Conservation (phyloP, 2,329 filamentous ascomycete species). For the Pyrenophora graminea region DNA sequence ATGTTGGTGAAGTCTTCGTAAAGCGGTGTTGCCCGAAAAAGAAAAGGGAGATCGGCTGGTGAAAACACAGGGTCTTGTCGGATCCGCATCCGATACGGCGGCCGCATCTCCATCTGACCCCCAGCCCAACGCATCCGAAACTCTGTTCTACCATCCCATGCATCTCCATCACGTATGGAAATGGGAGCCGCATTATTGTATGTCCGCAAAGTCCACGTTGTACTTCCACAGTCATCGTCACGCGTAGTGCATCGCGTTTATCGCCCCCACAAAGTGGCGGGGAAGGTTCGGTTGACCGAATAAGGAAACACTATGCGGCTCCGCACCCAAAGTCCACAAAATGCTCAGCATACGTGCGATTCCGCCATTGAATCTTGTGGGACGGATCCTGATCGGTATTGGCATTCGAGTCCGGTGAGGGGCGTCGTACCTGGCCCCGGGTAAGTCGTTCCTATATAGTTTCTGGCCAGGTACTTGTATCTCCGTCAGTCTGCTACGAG, state of each 20-base stretch:
- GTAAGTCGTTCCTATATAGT: constrained; percentile 3
- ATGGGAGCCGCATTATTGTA: no score
- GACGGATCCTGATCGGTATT: constrained; percentile 9
- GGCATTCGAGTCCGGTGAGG: constrained; percentile 14
- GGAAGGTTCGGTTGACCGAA: constrained; percentile 19
- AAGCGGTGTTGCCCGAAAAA: no score
- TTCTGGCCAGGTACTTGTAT: not conserved
- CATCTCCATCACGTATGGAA: no score
- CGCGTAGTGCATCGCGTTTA: not conserved
- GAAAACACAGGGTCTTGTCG: no score
- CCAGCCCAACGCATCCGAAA: no score
- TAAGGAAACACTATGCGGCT: constrained; percentile 19
- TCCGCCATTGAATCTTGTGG: constrained; percentile 10
- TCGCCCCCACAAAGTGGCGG: constrained; percentile 6
- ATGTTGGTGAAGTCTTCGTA: no score
- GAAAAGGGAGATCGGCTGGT: no score
- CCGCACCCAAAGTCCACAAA: constrained; percentile 18
- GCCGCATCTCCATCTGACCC: no score
- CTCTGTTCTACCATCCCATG: no score
- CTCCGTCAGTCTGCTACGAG: not conserved
- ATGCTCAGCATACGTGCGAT: constrained; percentile 10
- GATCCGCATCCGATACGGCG: no score
- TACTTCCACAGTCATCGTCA: no score
- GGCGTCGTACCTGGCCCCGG: not conserved
- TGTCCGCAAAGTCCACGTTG: no score